Base-by-base conservation (phyloP, 176 grass and related monocot genomes). In the Eragrostis nindensis region DNA sequence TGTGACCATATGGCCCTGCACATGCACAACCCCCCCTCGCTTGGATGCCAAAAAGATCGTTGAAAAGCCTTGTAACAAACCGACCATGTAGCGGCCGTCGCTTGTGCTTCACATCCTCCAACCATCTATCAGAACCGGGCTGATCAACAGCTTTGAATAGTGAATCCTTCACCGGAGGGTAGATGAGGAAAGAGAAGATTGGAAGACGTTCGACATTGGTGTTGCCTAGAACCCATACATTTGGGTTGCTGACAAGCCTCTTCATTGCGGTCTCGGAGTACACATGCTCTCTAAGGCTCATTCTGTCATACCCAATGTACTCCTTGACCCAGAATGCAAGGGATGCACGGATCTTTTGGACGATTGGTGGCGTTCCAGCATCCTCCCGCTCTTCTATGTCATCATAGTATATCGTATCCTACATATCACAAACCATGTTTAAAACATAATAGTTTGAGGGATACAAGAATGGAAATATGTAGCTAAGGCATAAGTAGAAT, bases 41-140 rank as follows among this genome's bases (percentile, higher is more conserved):
- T 59, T 97, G 93, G 71, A 97, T 87, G 14, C 93, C 93, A 4
- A 97, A 97, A 62, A 97, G 86, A 77, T 97, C 93, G 13, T 87
- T 92, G 8, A 97, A 73, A 68, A 97, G 74, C 79, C 70, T 92
- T 5, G 93, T 70, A 5, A 90, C 88, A 5, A 90, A 93, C 2
- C 93, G 85, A 5, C 93, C 87, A 3, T 97, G 93, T 6, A 97
- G 83, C 5, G 88, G 93, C 15, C 75, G 79, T 6, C 7, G 67
- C 41, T 19, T 62, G 45, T 55, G 18, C 18, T 8, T 74, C 14
- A 1, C n/a, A 14, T 18, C 62, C 41, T 55, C 66, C 7, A 10
- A 11, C 27, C 65, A 47, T 7, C 11, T 30, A 42, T 61, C 17
- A 22, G 46, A 54, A 27, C 21, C 41, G 18, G 71, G 16, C 25